phyloP scores from a whole-genome alignment of 345 rosid genomes.

The Brassica napus region Da-Ae NC_063451.1:20237501-20238000 shows the following conservation, averaged over 20 bases:
- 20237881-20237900: conserved; percentile 51
- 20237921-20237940: conserved; percentile 58
- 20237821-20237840: too few relatives aligned
- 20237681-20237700: background rate
- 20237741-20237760: background rate
- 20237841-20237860: background rate
- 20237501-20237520: background rate
- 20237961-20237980: conserved; percentile 45
- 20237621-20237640: background rate
- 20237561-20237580: background rate
- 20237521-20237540: background rate
- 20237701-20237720: background rate
- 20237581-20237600: background rate
- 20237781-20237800: background rate
- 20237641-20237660: background rate
- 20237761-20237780: background rate
- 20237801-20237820: background rate
- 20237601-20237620: background rate
- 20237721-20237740: background rate
- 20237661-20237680: background rate
- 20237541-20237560: background rate
- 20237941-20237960: conserved; percentile 39
- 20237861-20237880: background rate
- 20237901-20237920: conserved; percentile 70
- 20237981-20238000: background rate